Conservation (phyloP, 2,329 filamentous ascomycete species). For the Shiraia bambusicola region DNA sequence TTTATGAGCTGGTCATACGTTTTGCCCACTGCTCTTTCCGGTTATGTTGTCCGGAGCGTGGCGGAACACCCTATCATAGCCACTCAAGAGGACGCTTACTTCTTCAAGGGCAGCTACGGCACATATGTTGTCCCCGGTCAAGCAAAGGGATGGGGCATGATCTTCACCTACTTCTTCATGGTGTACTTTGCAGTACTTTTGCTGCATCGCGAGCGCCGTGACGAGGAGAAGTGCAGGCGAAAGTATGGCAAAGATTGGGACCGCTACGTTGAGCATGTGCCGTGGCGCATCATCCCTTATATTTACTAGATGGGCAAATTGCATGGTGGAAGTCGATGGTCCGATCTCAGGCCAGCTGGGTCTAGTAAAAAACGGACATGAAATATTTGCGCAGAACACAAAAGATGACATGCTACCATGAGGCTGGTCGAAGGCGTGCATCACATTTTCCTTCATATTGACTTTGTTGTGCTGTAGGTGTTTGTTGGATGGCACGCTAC, state of each 20-base stretch:
- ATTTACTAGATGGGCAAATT: conserved; percentile 62
- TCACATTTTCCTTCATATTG: conserved; percentile 3
- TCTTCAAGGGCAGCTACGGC: conserved; percentile 58
- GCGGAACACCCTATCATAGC: conserved; percentile 39
- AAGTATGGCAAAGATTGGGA: conserved; percentile 96
- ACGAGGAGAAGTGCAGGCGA: conserved; percentile 84
- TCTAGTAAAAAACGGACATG: conserved; percentile 33
- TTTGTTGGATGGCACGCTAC: conserved; percentile 19
- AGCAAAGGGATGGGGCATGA: conserved; percentile 78
- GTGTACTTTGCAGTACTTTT: conserved; percentile 87
- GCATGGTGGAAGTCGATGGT: conserved; percentile 11
- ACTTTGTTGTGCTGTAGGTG: background rate
- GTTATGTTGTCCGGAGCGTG: conserved; percentile 67
- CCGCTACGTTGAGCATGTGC: conserved; percentile 79
- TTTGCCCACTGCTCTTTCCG: conserved; percentile 80
- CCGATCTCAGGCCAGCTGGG: conserved; percentile 25
- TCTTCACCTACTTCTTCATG: conserved; percentile 93
- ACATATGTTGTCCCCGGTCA: conserved; percentile 69
- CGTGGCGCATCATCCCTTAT: conserved; percentile 79
- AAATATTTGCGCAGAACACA: background rate
- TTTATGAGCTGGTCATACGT: conserved; percentile 89
- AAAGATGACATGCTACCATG: conserved; percentile 29
- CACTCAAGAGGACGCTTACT: conserved; percentile 55
- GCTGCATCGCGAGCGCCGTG: conserved; percentile 80
- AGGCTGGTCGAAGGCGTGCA: conserved; percentile 21